Evolutionary conservation across 2,329 filamentous ascomycete species (phyloP).

Genomic region (Chaetomium globosum): DNA sequence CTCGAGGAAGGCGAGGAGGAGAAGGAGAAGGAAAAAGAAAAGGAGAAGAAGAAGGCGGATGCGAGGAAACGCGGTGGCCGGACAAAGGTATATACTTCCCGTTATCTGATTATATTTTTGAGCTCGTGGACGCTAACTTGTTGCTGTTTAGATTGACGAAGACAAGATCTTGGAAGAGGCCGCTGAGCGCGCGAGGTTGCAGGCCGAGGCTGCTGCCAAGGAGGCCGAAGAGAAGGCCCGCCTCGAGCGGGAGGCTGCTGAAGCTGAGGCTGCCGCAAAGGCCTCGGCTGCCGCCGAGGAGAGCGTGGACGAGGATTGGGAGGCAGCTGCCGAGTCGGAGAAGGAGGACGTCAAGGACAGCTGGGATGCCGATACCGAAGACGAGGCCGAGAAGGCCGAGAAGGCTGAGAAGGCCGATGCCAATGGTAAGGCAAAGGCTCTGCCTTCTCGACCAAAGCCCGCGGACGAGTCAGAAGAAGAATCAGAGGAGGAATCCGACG

Average conservation of each 20-base stretch:
- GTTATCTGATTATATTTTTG: neutral
- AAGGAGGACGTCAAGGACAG: constrained; percentile 85
- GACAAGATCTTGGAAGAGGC: constrained; percentile 78
- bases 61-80: constrained; percentile 70
- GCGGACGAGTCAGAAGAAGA: constrained; percentile 41
- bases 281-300: constrained; percentile 60
- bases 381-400: constrained; percentile 58
- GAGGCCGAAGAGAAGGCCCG: constrained; percentile 64
- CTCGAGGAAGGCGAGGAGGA: constrained; percentile 56
- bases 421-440: constrained; percentile 45
- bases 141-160: constrained; percentile 60
- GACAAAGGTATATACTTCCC: constrained; percentile 52
- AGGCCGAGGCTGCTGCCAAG: constrained; percentile 68
- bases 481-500: constrained; percentile 66
- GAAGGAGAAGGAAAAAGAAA: constrained; percentile 57
- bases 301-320: constrained; percentile 78
- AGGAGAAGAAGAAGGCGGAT: constrained; percentile 73
- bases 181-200: constrained; percentile 67
- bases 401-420: constrained; percentile 47
- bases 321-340: constrained; percentile 75
- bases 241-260: constrained; percentile 56
- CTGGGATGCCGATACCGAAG: constrained; percentile 87
- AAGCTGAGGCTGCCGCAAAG: constrained; percentile 57
- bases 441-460: constrained; percentile 42
- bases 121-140: constrained; percentile 7